Conservation (phyloP, 148 eudicot species). For the Euryodendron excelsum region DNA sequence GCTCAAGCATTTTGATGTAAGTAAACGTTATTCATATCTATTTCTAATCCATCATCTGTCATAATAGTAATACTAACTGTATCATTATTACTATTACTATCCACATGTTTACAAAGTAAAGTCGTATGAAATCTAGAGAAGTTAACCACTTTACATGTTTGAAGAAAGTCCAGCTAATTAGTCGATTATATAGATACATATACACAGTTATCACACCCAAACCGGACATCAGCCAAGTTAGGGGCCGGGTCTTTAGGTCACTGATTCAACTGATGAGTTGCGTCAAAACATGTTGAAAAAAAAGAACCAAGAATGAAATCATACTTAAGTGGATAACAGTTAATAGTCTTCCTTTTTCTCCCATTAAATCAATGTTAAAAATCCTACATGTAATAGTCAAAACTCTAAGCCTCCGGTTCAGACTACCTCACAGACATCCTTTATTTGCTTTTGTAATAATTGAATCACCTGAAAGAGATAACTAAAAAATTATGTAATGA, state of each 20-base stretch:
- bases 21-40: background rate
- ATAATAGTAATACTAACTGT: background rate
- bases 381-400: background rate
- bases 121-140: background rate
- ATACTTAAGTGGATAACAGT: background rate
- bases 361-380: background rate
- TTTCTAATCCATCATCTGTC: background rate
- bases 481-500: background rate
- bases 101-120: background rate
- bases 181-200: background rate
- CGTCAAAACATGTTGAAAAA: background rate
- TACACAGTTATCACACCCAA: background rate
- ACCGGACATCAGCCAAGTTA: background rate
- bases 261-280: background rate
- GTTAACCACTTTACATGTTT: background rate
- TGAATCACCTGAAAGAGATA: background rate
- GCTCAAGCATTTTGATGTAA: conserved; percentile 20
- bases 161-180: background rate
- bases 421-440: background rate
- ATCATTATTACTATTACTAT: background rate
- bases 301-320: background rate
- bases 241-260: background rate
- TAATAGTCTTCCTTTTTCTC: background rate
- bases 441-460: background rate
- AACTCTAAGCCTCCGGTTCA: background rate